Base-by-base conservation (phyloP, 352 stramenopile species). In the Globisporangium solare region DNA sequence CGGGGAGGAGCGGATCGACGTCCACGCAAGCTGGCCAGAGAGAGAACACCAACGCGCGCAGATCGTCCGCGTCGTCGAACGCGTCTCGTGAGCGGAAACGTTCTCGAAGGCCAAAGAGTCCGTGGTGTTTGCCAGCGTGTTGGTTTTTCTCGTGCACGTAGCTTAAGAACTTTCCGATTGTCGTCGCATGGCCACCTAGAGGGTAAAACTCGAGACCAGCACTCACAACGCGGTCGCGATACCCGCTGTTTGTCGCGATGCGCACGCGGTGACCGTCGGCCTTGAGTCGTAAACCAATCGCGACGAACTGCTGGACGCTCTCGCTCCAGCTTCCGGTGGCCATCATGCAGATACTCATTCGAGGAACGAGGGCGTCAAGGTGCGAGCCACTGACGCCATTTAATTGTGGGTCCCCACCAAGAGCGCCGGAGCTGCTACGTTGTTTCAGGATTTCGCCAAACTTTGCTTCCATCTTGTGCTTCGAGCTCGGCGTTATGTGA, bases 241-340 rank as follows among this genome's bases (percentile, higher is more conserved):
- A 89, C 7, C 71, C 73, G 22, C 76, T 74, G 53, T 94, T 90
- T 10, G 89, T 94, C 1, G 90, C 92, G 37, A 98, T 83, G 5
- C 94, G 79, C 0, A 98, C 91, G 27, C 83, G 77, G 66, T 98
- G 94, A 1, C 92, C 92, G 39, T 95, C 66, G 0, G 66, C 61
- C 61, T 86, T 67, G 11, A 98, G 73, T 6, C 74, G 59, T 12
- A 84, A 54, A 32, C 85, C 88, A 22, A 97, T 82, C 1, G 72
- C 78, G 21, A 92, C 73, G 52, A 79, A 92, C 27, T 88, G 80
- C 42, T 90, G 67, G 0, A 96, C 68, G 37, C 61, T 83, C 56
- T 92, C 83, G 31, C 69, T 71, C 73, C 81, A 89, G 13, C 58
- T 86, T 0, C 88, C 88, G 8, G 70, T 80, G n/a, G 64, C 74